These are phyloP conservation scores for Hericium erinaceus DNA, from an alignment of 768 basidiomycete genomes.

Conservation along the genomic window DNA sequence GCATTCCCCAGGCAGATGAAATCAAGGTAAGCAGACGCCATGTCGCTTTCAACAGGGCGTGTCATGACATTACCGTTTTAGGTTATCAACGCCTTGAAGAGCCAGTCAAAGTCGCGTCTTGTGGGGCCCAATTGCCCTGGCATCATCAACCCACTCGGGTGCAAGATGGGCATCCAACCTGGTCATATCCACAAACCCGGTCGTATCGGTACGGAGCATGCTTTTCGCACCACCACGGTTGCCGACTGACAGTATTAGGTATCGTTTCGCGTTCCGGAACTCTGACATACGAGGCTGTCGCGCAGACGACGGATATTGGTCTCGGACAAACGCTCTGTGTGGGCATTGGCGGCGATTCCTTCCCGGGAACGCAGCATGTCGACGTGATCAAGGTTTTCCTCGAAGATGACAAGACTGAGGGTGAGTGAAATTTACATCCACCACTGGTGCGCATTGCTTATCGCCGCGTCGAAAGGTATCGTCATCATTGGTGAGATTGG, in stretches of 20 bases:
- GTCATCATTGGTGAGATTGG: constrained; percentile 99
- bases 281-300: constrained; percentile 97
- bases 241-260: constrained; percentile 32
- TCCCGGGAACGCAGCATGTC: constrained; percentile 91
- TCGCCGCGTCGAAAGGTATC: constrained; percentile 49
- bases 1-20: constrained; percentile 96
- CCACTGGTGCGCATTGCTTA: not conserved
- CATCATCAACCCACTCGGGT: constrained; percentile 92
- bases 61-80: constrained; percentile 19
- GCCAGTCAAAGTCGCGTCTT: constrained; percentile 89
- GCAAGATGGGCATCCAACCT: constrained; percentile 99
- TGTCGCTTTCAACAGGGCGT: not conserved
- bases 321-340: constrained; percentile 95
- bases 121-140: constrained; percentile 99
- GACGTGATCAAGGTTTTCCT: constrained; percentile 96
- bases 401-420: constrained; percentile 88
- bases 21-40: constrained; percentile 52
- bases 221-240: not conserved
- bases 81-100: constrained; percentile 91
- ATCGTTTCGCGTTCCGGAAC: constrained; percentile 95
- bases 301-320: constrained; percentile 91
- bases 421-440: constrained; percentile 29
- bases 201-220: constrained; percentile 63
- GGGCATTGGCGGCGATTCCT: constrained; percentile 96
- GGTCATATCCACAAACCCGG: constrained; percentile 97